A percentile compares a stretch with the other conserved stretches of the same genome.
phyloP scores from a whole-genome alignment of 2,329 filamentous ascomycete species.

The Neofusicoccum sp. region DNA sequence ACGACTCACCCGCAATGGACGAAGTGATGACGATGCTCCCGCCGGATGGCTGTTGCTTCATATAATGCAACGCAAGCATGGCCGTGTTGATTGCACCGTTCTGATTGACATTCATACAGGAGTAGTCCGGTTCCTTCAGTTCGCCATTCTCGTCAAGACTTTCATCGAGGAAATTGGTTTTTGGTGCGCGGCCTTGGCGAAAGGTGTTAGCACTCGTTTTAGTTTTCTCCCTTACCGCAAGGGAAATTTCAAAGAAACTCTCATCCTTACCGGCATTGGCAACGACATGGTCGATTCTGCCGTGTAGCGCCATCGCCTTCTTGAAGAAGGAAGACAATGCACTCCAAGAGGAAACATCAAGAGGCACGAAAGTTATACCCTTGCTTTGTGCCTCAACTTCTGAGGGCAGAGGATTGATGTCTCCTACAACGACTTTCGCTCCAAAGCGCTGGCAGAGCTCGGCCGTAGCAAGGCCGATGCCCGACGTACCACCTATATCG shows the following conservation, averaged over 20 bases:
- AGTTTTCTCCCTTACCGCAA: neutral
- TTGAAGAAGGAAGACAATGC: constrained; percentile 56
- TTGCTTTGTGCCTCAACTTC: constrained; percentile 26
- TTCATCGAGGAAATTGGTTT: constrained; percentile 31
- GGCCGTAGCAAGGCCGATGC: constrained; percentile 62
- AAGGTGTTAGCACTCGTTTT: too few relatives aligned
- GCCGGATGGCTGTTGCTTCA: constrained; percentile 38
- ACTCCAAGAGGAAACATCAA: constrained; percentile 49
- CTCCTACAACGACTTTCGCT: constrained; percentile 59
- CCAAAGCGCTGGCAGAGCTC: constrained; percentile 55
- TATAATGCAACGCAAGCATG: constrained; percentile 52
- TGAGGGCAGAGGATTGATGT: constrained; percentile 50
- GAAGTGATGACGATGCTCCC: constrained; percentile 36
- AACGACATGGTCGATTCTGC: constrained; percentile 50
- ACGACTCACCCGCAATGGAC: constrained; percentile 30
- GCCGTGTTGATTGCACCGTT: constrained; percentile 54
- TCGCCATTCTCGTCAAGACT: constrained; percentile 34
- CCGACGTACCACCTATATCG: constrained; percentile 56
- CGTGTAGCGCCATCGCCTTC: constrained; percentile 45
- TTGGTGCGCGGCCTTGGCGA: constrained; percentile 26
- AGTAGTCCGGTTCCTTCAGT: constrained; percentile 31
- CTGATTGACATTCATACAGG: constrained; percentile 51
- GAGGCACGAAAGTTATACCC: constrained; percentile 30
- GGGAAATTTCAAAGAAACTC: neutral
- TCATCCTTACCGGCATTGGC: constrained; percentile 34